phyloP scores from a whole-genome alignment of 1,284 basidiomycete genomes.

The Ceratobasidium theobromae region DNA sequence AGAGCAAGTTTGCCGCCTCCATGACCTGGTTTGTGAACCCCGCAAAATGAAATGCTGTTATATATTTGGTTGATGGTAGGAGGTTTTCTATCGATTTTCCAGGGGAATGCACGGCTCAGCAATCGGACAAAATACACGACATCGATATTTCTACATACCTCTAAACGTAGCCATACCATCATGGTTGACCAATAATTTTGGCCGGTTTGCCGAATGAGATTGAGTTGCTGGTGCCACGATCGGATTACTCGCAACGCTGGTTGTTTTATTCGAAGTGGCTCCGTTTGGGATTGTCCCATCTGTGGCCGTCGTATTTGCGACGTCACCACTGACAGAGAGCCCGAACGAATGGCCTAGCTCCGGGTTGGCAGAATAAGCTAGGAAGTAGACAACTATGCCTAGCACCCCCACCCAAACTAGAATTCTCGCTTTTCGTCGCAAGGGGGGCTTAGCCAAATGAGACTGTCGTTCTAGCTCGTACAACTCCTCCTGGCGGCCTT shows the following conservation, averaged over 20 bases:
- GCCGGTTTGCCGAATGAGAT: not conserved
- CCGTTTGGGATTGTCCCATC: too few relatives aligned
- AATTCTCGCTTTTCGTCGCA: not conserved
- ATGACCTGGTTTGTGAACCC: conserved; percentile 41
- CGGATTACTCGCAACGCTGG: too few relatives aligned
- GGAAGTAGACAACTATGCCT: too few relatives aligned
- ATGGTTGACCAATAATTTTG: not conserved
- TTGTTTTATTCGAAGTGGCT: too few relatives aligned
- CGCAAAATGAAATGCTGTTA: conserved; percentile 25
- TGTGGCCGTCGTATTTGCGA: too few relatives aligned
- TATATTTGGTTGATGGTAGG: conserved; percentile 6
- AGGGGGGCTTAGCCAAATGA: not conserved
- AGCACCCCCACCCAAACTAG: not conserved
- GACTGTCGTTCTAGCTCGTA: too few relatives aligned
- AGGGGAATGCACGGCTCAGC: too few relatives aligned
- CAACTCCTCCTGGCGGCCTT: too few relatives aligned
- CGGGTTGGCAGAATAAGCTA: too few relatives aligned
- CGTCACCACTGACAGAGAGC: too few relatives aligned
- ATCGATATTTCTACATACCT: not conserved
- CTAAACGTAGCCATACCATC: not conserved
- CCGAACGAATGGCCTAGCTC: too few relatives aligned
- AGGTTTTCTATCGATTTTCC: conserved; percentile 1
- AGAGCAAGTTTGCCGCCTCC: conserved; percentile 62
- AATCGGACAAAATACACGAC: not conserved
- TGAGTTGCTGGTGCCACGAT: too few relatives aligned